phyloP scores from a whole-genome alignment of 2,329 filamentous ascomycete species.

The Penicillium nordicum region DNA sequence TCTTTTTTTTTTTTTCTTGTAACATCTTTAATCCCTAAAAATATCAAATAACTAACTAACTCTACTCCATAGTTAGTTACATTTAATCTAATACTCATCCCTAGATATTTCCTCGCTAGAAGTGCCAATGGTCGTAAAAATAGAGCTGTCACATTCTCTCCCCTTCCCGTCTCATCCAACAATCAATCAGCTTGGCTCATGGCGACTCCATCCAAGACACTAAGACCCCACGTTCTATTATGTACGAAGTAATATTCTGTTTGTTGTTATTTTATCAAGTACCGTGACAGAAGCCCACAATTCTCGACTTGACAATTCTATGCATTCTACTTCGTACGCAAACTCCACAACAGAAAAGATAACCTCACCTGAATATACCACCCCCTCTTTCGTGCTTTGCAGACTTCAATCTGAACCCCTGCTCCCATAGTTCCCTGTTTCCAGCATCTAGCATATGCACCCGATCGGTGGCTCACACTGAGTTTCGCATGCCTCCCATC shows the following conservation, averaged over 20 bases:
- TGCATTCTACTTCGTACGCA: not conserved
- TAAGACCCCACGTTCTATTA: slow-evolving; percentile 17
- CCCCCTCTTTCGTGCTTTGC: not conserved
- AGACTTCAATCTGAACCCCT: not conserved
- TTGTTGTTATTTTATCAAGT: not conserved
- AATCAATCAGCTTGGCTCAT: not conserved
- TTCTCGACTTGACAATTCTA: not conserved
- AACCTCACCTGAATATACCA: not conserved
- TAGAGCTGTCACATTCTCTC: slow-evolving; percentile 33
- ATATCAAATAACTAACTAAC: not conserved
- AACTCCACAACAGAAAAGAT: not conserved
- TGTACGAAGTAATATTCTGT: not conserved
- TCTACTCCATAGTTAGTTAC: not conserved
- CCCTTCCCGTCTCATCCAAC: slow-evolving; percentile 11
- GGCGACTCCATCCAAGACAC: slow-evolving; percentile 10
- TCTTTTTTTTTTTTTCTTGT: not conserved
- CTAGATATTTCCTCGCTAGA: not conserved
- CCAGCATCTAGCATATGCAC: slow-evolving; percentile 3
- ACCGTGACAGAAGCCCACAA: not conserved
- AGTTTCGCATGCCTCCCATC: slow-evolving; percentile 17
- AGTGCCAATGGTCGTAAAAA: slow-evolving; percentile 12
- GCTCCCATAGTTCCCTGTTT: not conserved
- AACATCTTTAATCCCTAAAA: not conserved
- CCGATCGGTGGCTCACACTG: slow-evolving; percentile 3
- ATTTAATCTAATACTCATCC: not conserved